A percentile compares a stretch with the other conserved stretches of the same genome.
phyloP scores from a whole-genome alignment of 192 early-diverging fungal genomes.

The Coemansia sp. region DNA sequence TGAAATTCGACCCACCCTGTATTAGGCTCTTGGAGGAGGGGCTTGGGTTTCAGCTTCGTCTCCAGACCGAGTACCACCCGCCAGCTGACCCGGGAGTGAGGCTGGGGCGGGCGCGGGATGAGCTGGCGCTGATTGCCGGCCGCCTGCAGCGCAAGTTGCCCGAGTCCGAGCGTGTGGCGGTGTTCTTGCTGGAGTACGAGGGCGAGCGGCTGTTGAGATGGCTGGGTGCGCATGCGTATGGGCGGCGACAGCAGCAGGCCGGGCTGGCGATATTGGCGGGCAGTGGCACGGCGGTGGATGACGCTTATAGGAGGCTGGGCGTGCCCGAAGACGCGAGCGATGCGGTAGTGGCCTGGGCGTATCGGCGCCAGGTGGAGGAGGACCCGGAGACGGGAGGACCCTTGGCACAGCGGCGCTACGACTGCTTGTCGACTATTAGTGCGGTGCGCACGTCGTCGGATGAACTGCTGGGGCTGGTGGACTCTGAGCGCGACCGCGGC shows the following conservation, averaged over 20 bases:
- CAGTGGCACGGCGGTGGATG: conserved; percentile 2
- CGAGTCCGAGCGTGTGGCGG: conserved; percentile 14
- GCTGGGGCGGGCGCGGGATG: conserved; percentile 27
- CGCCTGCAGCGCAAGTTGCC: conserved; percentile 36
- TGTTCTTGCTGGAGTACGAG: not conserved
- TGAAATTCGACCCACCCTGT: conserved; percentile 43
- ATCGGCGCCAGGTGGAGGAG: conserved; percentile 50
- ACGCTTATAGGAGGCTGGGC: conserved; percentile 36
- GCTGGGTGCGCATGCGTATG: conserved; percentile 22
- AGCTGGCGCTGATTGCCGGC: conserved; percentile 22
- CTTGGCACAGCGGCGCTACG: conserved; percentile 38
- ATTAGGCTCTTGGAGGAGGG: conserved; percentile 22
- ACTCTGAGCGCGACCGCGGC: conserved; percentile 55
- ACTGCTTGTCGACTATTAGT: conserved; percentile 44
- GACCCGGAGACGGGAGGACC: conserved; percentile 32
- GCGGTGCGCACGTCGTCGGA: conserved; percentile 25
- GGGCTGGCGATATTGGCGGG: conserved; percentile 4
- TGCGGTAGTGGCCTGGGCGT: conserved; percentile 56
- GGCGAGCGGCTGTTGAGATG: not conserved
- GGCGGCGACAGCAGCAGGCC: not conserved
- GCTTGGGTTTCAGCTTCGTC: conserved; percentile 30
- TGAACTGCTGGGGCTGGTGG: conserved; percentile 50
- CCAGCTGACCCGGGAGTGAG: conserved; percentile 9
- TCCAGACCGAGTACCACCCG: conserved; percentile 24
- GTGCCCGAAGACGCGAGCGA: conserved; percentile 53